These are phyloP conservation scores for Yamagishiella unicocca DNA, from an alignment of 139 green algal genomes.

Conservation along the genomic window DNA sequence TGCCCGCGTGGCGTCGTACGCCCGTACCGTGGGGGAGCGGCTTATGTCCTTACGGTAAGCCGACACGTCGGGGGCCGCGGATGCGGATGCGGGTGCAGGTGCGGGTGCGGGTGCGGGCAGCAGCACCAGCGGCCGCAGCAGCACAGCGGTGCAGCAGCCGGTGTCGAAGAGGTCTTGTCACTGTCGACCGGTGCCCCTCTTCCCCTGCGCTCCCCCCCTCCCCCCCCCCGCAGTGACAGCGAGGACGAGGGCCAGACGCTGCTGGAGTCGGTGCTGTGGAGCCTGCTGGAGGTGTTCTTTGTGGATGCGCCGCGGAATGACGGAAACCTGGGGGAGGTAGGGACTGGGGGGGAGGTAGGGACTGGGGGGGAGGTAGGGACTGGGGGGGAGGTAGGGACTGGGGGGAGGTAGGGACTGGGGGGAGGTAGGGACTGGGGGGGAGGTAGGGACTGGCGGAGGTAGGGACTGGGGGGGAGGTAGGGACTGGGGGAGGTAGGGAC, in stretches of 20 bases:
- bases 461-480: neutral
- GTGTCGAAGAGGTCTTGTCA: no score
- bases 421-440: neutral
- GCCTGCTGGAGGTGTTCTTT: constrained; percentile 63
- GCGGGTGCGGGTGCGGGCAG: no score
- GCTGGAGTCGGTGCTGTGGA: constrained; percentile 59
- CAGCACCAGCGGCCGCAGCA: no score
- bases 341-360: neutral
- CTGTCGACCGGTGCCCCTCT: neutral
- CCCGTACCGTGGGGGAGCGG: constrained; percentile 16
- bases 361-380: neutral
- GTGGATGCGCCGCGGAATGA: constrained; percentile 46
- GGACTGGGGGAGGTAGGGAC: no score
- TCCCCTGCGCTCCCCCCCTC: neutral
- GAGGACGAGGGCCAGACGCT: neutral
- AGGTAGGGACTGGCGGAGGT: neutral
- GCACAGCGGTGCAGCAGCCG: no score
- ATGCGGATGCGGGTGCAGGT: no score
- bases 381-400: neutral
- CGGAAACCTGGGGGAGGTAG: constrained; percentile 63
- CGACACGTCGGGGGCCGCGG: no score
- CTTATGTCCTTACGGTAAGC: constrained; percentile 15
- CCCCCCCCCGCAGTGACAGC: neutral
- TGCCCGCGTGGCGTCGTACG: constrained; percentile 16
- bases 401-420: neutral